These are phyloP conservation scores for Ogataea glucozyma DNA, from an alignment of 805 yeast species.

Conservation along the genomic window DNA sequence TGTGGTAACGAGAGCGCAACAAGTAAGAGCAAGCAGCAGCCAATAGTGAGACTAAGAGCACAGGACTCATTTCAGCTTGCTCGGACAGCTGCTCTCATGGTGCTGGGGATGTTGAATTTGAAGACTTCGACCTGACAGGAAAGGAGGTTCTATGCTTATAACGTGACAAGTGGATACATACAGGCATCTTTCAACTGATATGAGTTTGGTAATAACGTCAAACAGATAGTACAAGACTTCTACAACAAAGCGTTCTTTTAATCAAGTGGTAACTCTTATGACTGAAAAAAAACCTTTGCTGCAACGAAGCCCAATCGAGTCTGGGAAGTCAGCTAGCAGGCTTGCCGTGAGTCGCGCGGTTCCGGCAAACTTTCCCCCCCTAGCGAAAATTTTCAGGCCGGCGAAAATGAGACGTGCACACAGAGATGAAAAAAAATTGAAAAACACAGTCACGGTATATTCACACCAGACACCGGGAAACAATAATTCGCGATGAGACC, in stretches of 20 bases:
- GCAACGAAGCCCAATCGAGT: slow-evolving; percentile 5
- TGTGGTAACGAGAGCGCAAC: too few species aligned
- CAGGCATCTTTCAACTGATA: slow-evolving; percentile 25
- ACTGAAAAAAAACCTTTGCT: slow-evolving; percentile 7
- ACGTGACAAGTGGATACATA: slow-evolving; percentile 16
- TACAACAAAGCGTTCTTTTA: neutral
- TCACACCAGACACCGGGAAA: slow-evolving; percentile 7
- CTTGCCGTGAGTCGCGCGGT: neutral
- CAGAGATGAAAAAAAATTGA: neutral
- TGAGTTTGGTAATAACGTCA: slow-evolving; percentile 11
- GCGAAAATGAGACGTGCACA: neutral
- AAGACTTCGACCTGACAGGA: too few species aligned
- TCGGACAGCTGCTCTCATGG: neutral
- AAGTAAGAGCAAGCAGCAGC: too few species aligned
- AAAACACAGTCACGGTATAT: slow-evolving; percentile 16
- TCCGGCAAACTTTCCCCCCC: neutral
- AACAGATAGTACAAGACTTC: slow-evolving; percentile 2
- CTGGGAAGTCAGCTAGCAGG: slow-evolving; percentile 4
- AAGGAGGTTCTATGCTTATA: too few species aligned
- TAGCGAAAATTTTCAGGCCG: slow-evolving; percentile 7
- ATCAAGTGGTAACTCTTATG: neutral
- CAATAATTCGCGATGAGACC: neutral
- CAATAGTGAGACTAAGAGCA: neutral
- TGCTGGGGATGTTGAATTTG: too few species aligned
- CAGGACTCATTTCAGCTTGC: neutral